Evolutionary conservation across 306 rosid species (phyloP).

Genomic region (Trichosanthes truncata): DNA sequence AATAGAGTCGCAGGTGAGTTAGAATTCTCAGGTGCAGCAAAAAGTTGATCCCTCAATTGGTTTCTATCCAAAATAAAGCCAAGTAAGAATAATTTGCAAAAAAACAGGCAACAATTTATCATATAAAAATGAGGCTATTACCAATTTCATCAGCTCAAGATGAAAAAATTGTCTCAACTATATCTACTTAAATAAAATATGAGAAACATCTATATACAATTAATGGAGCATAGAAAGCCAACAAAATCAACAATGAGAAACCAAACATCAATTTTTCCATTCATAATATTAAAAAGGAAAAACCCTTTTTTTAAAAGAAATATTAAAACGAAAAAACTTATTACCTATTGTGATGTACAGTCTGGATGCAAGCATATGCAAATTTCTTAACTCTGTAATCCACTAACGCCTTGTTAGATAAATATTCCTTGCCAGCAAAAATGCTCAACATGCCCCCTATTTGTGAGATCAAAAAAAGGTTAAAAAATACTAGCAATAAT

Average conservation of each 20-base stretch:
- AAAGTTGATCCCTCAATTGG: constrained; percentile 57
- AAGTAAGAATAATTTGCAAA: constrained; percentile 20
- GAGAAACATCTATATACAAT: neutral
- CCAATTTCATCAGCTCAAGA: neutral
- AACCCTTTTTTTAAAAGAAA: neutral
- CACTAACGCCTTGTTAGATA: constrained; percentile 47
- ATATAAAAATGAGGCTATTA: neutral
- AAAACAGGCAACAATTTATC: neutral
- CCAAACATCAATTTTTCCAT: neutral
- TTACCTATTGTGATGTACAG: constrained; percentile 77
- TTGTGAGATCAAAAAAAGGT: constrained; percentile 14
- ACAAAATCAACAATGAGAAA: neutral
- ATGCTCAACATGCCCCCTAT: constrained; percentile 62
- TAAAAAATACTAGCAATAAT: constrained; percentile 1
- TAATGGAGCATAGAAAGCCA: neutral
- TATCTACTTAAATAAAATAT: neutral
- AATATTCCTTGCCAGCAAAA: constrained; percentile 68
- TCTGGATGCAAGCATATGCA: constrained; percentile 57
- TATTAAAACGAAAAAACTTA: neutral
- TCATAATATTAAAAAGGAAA: neutral
- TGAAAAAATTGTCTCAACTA: neutral
- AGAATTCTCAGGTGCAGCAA: constrained; percentile 39
- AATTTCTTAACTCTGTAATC: constrained; percentile 69
- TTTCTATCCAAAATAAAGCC: constrained; percentile 39
- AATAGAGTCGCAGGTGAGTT: constrained; percentile 38